Conservation (phyloP, 108 stramenopile genomes). For the Aureococcus anophagefferens region DNA sequence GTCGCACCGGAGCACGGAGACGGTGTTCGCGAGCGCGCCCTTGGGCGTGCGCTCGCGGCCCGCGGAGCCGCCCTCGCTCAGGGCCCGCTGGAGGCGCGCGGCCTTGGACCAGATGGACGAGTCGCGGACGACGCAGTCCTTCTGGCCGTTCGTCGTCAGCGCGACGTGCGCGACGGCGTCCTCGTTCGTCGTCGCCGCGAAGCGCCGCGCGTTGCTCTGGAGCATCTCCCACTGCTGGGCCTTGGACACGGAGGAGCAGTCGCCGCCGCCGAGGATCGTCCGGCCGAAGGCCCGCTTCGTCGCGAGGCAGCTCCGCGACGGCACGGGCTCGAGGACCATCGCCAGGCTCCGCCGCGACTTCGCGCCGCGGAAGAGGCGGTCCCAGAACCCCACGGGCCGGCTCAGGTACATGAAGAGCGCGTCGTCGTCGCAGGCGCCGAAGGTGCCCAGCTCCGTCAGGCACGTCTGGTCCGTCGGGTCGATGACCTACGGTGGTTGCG, state of each 20-base stretch:
- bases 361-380: not conserved
- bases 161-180: not conserved
- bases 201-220: not conserved
- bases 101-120: not conserved
- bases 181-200: not conserved
- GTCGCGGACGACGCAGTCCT: not conserved
- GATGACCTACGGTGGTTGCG: too few species aligned
- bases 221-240: slow-evolving; percentile 1
- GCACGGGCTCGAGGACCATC: not conserved
- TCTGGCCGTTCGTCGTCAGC: not conserved
- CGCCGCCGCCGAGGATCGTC: not conserved
- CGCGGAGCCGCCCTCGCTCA: not conserved
- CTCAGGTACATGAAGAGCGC: not conserved
- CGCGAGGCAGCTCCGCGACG: not conserved
- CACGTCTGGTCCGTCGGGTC: not conserved
- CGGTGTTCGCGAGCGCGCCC: not conserved
- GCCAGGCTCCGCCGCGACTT: not conserved
- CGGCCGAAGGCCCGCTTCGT: not conserved
- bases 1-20: not conserved
- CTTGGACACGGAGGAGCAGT: not conserved
- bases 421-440: not conserved
- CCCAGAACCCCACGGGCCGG: not conserved
- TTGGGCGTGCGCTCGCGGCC: not conserved
- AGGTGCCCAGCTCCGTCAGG: not conserved
- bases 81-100: not conserved